Percentiles rank a stretch among this genome's conserved stretches.
Conservation (phyloP, 495 filamentous ascomycete species). For the Neurospora pannonica region DNA sequence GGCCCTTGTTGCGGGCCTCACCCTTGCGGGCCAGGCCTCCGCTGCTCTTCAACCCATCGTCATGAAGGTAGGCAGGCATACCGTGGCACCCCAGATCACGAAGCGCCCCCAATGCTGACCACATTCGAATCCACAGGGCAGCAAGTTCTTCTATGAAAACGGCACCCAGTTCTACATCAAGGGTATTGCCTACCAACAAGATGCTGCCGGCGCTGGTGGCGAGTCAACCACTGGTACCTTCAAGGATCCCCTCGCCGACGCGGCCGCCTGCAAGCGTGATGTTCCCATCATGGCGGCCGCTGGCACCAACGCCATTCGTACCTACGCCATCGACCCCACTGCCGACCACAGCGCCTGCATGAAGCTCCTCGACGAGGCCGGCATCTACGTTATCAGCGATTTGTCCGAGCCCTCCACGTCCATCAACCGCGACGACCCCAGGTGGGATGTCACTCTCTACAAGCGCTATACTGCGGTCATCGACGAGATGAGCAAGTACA, state of each 20-base stretch:
- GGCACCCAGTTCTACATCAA: constrained; percentile 77
- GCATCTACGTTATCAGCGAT: constrained; percentile 92
- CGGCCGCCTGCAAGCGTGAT: constrained; percentile 63
- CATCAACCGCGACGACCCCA: constrained; percentile 70
- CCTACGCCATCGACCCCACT: constrained; percentile 81
- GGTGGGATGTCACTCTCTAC: constrained; percentile 69
- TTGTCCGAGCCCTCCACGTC: constrained; percentile 69
- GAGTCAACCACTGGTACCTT: constrained; percentile 33
- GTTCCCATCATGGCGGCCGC: constrained; percentile 69
- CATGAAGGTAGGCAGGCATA: constrained; percentile 45
- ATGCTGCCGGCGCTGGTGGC: constrained; percentile 33
- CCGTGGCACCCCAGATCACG: neutral
- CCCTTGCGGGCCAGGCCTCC: constrained; percentile 41
- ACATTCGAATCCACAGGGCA: constrained; percentile 21
- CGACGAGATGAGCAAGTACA: constrained; percentile 68
- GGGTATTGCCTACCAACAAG: constrained; percentile 80
- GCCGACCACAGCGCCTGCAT: constrained; percentile 78
- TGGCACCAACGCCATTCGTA: constrained; percentile 82
- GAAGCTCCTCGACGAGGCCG: constrained; percentile 68
- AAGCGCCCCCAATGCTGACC: neutral
- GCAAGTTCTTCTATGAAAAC: constrained; percentile 57
- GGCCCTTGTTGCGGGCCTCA: constrained; percentile 29
- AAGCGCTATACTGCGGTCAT: constrained; percentile 74
- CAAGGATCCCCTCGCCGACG: constrained; percentile 63
- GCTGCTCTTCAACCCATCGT: constrained; percentile 58